Percentiles rank a stretch among this genome's conserved stretches.
Evolutionary conservation across 352 stramenopile genomes (phyloP).

Genomic region (Pythium plurisporium): DNA sequence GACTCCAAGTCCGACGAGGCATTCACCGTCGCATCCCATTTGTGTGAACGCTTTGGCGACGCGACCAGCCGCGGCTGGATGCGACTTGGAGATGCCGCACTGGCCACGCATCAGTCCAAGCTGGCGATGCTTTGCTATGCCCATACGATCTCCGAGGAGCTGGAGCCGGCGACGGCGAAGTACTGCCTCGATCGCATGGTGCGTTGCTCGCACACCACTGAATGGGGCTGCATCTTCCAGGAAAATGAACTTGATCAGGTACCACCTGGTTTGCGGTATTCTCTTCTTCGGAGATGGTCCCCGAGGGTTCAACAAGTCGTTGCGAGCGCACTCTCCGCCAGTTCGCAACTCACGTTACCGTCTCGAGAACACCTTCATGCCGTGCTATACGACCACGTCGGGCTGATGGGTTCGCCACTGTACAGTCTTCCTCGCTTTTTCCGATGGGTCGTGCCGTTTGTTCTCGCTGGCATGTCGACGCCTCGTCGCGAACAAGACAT

Average conservation of each 20-base stretch:
- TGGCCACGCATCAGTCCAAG: slow-evolving; percentile 13
- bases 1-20: slow-evolving; percentile 17
- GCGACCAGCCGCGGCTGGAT: slow-evolving; percentile 22
- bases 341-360: slow-evolving; percentile 4
- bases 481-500: slow-evolving; percentile 21
- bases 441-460: slow-evolving; percentile 27
- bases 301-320: background rate
- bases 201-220: slow-evolving; percentile 18
- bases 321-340: background rate
- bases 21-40: background rate
- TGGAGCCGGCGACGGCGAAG: slow-evolving; percentile 1
- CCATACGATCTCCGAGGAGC: background rate
- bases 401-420: background rate
- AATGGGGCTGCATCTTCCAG: slow-evolving; percentile 23
- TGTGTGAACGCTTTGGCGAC: slow-evolving; percentile 18
- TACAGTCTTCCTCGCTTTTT: slow-evolving; percentile 27
- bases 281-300: slow-evolving; percentile 18
- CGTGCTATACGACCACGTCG: background rate
- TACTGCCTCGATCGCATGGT: slow-evolving; percentile 18
- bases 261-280: background rate
- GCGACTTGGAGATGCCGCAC: slow-evolving; percentile 20
- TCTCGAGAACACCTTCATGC: slow-evolving; percentile 20
- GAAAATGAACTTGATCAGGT: slow-evolving; percentile 19
- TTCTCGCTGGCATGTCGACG: slow-evolving; percentile 28
- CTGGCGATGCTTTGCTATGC: slow-evolving; percentile 26